Evolutionary conservation across 208 protist genomes (phyloP).

Genomic region (Endotrypanum monterogeii): DNA sequence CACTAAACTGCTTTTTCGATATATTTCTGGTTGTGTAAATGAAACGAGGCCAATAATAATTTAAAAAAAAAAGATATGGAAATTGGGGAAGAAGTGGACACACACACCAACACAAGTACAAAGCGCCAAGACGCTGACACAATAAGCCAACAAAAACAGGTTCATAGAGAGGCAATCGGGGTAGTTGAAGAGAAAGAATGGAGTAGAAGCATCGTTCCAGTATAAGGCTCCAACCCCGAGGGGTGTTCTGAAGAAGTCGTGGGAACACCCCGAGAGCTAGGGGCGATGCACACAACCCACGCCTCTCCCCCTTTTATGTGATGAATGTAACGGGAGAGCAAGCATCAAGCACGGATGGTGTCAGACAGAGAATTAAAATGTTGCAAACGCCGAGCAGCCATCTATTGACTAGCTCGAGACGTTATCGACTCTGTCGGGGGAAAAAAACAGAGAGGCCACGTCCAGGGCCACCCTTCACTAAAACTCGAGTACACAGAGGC

Average conservation of each 20-base stretch:
- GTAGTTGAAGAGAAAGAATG: background rate
- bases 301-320: background rate
- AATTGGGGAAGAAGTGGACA: slow-evolving; percentile 1
- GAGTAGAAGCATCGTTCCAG: background rate
- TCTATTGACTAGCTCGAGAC: background rate
- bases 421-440: background rate
- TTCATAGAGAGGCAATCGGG: background rate
- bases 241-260: background rate
- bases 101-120: slow-evolving; percentile 2
- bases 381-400: background rate
- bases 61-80: too few relatives aligned
- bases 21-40: background rate
- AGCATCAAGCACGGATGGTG: background rate
- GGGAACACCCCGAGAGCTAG: too few relatives aligned
- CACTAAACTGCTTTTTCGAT: background rate
- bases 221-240: background rate
- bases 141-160: background rate
- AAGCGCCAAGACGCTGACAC: background rate
- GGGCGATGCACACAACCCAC: background rate
- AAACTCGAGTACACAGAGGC: background rate
- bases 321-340: background rate
- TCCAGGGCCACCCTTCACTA: background rate
- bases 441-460: too few relatives aligned
- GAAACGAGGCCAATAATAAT: background rate
- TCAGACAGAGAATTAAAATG: background rate